Evolutionary conservation across 2,329 filamentous ascomycete genomes (phyloP).

Genomic region (Botrytis byssoidea): DNA sequence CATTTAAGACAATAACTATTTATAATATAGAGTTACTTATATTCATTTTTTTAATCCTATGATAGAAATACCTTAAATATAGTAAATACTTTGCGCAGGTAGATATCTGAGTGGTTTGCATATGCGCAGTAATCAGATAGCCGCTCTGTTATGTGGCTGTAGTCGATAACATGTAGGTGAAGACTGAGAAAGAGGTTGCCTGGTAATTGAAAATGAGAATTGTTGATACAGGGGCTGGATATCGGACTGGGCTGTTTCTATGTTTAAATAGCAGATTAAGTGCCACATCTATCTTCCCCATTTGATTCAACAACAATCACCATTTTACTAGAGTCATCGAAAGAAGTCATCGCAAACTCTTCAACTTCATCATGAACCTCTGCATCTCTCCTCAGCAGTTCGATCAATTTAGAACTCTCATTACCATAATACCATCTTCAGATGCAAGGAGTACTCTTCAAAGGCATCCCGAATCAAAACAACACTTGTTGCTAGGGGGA

Average conservation of each 20-base stretch:
- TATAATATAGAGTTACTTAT: not conserved
- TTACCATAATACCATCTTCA: not conserved
- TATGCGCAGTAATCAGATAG: not conserved
- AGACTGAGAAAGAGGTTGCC: not conserved
- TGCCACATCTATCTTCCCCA: not conserved
- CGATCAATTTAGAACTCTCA: not conserved
- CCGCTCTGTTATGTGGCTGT: not conserved
- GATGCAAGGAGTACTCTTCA: not conserved
- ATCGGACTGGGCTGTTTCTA: not conserved
- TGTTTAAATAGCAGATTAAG: not conserved
- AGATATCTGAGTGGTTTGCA: not conserved
- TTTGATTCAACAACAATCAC: not conserved
- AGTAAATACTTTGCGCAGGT: not conserved
- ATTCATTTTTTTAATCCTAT: not conserved
- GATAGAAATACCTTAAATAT: fast-evolving
- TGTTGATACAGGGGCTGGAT: not conserved
- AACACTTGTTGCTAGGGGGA: not conserved
- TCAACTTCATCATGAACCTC: not conserved
- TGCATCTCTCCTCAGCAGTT: not conserved
- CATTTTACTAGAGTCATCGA: not conserved
- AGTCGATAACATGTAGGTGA: not conserved
- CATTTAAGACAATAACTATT: not conserved
- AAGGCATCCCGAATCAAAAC: not conserved
- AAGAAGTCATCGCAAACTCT: not conserved
- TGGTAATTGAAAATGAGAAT: not conserved